Evolutionary conservation across 75 land plant species (phyloP), one percentile per base, ranked within the genome.

Genomic region (Sequoiadendron giganteum): DNA sequence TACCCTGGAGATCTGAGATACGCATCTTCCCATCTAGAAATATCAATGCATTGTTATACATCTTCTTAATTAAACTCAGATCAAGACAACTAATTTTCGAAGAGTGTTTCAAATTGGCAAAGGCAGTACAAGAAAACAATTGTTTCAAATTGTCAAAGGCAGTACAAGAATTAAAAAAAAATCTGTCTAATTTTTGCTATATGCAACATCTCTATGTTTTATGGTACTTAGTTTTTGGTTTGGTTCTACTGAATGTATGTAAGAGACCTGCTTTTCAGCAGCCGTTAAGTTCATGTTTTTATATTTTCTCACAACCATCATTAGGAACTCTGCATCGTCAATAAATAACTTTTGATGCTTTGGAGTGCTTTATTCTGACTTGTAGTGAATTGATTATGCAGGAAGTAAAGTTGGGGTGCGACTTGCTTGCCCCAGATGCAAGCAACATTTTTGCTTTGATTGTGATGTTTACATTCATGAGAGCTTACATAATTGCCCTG

Each of bases 391-490:
- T 88, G 78, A 49, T 85, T 83, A 61, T 70, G 87, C 94, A 97
- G 97, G 97, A 86, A 93, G 91, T 84, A 92, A 89, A 78, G 85
- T 90, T 72, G 88, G 92, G 77, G 93, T 90, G 40, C 88, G 92
- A 81, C 95, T 97, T 83, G 86, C 91, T 70, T 98, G 99, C 88
- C 95, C 99, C 47, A 94, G 92, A 72, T 98, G 99, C 92, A 94
- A 92, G 68, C 93, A 93, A 77, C 90, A 95, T 52, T 98, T 97
- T 88, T 98, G 99, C 89, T 94, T 96, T 75, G 99, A 98, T 56
- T 98, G 99, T 89, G 99, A 98, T 88, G 91, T 95, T 79, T 98
- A 98, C 88, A 97, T 97, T 83, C 99, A 98, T 72, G 99, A 98
- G 88, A 97, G 97, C 82, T 91, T 98, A 88, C 99, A 98, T 85